Base-by-base conservation (phyloP, 148 eudicot genomes). In the Amaranthus cruentus region DNA sequence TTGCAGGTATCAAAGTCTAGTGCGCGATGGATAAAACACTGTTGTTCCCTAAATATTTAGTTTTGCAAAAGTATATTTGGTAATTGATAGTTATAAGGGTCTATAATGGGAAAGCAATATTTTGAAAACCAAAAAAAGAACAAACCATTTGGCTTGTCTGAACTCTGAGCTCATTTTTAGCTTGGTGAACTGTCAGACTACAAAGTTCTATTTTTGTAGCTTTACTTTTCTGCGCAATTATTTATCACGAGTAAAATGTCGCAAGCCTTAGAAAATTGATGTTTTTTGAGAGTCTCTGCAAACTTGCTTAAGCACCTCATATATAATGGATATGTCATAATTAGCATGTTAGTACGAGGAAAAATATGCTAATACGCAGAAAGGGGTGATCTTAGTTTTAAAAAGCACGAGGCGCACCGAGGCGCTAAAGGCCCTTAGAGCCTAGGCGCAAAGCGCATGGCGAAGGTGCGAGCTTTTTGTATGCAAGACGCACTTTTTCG, bases 1-100 rank as follows among this genome's bases (percentile, higher is more conserved):
- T 81, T 91, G 97, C 86, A 85, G 91, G 98, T 90, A 87, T 72
- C 42, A 15, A 0, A 28, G 6, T 82, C 48, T 11, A 47, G 46
- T 6, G 59, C 67, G 78, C 76, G 67, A 66, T 61, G 66, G 53
- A 8, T 18, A 55, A 62, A 13, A 9, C 13, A 13, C 2, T 58
- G 28, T 56, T 44, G n/a, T 48, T 10, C 13, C 12, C 18, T 9
- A 50, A 50, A 18, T 9, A 15, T n/a, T 4, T 15, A 18, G 47
- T 68, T 47, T 15, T 10, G 48, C 10, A 11, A 66, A 43, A 18
- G 38, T 13, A 11, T 44, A 64, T 47, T 55, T 44, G 48, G 53
- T 62, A 70, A 43, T 47, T 9, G 55, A 42, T 62, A 47, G 51
- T 56, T 15, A 44, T 28, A 28, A 28, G 38, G 38, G 38, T 28